Conservation (phyloP, 2,329 filamentous ascomycete genomes). For the Diplodia sapinea region DNA sequence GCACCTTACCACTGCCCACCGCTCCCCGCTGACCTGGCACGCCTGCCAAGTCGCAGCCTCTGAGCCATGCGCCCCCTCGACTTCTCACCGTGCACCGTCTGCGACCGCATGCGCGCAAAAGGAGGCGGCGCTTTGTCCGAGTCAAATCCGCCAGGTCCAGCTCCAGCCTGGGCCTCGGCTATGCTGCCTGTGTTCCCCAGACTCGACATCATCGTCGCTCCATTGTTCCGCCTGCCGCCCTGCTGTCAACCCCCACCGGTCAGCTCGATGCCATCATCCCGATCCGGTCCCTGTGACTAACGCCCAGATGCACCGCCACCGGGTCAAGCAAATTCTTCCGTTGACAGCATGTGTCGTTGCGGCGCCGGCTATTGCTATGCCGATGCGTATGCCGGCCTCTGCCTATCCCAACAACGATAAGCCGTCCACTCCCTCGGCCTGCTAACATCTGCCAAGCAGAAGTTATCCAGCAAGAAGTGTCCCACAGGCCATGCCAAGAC, state of each 20-base stretch:
- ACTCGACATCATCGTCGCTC: conserved; percentile 24
- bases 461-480: not conserved
- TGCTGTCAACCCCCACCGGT: not conserved
- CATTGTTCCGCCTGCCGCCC: conserved; percentile 4
- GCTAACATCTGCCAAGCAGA: not conserved
- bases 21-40: not conserved
- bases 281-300: conserved; percentile 10
- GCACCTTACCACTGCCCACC: not conserved
- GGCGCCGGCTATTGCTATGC: not conserved
- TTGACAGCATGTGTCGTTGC: not conserved
- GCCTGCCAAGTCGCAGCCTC: conserved; percentile 7
- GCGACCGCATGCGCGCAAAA: conserved; percentile 11
- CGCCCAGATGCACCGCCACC: not conserved
- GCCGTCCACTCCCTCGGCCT: not conserved
- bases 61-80: conserved; percentile 12
- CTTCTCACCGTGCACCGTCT: not conserved
- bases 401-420: not conserved
- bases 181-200: conserved; percentile 12
- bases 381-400: not conserved
- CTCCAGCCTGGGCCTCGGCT: conserved; percentile 11
- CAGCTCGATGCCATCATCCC: not conserved
- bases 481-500: not conserved
- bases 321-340: not conserved
- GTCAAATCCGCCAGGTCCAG: not conserved
- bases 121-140: conserved; percentile 23